phyloP scores from a whole-genome alignment of 2,329 filamentous ascomycete species.

The Seiridium cupressi region DNA sequence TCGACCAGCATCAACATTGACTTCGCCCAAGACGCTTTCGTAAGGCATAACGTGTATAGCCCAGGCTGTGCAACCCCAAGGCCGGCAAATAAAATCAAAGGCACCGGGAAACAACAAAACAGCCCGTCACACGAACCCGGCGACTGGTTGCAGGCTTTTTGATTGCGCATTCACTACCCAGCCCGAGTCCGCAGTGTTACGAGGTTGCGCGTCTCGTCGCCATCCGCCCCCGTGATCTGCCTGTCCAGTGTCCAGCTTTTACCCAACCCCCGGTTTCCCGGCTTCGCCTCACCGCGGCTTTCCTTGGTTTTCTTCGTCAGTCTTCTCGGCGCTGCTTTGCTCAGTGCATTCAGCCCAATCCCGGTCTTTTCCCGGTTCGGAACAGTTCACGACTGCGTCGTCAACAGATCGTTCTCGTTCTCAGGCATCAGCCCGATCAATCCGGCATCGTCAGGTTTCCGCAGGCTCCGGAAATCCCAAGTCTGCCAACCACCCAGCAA shows the following conservation, averaged over 20 bases:
- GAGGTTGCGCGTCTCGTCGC: slow-evolving; percentile 8
- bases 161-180: not conserved
- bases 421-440: not conserved
- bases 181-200: slow-evolving; percentile 3
- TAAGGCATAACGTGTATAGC: slow-evolving; percentile 8
- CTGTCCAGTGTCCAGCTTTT: not conserved
- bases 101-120: not conserved
- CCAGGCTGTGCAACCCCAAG: slow-evolving; percentile 2
- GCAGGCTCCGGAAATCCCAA: slow-evolving; percentile 8
- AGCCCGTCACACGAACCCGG: not conserved
- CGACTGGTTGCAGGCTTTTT: not conserved
- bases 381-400: not conserved
- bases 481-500: not conserved
- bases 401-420: not conserved
- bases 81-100: not conserved
- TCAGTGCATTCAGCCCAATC: slow-evolving; percentile 5
- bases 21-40: not conserved
- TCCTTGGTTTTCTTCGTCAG: not conserved
- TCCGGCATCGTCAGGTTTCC: slow-evolving; percentile 1
- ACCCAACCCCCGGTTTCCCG: not conserved
- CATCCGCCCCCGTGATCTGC: slow-evolving; percentile 8
- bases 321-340: not conserved
- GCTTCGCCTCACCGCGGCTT: slow-evolving; percentile 5
- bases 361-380: not conserved
- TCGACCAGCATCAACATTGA: not conserved